Evolutionary conservation across 2,329 filamentous ascomycete genomes (phyloP), one percentile per base, ranked within the genome.

Genomic region (Tolypocladium tropicale): DNA sequence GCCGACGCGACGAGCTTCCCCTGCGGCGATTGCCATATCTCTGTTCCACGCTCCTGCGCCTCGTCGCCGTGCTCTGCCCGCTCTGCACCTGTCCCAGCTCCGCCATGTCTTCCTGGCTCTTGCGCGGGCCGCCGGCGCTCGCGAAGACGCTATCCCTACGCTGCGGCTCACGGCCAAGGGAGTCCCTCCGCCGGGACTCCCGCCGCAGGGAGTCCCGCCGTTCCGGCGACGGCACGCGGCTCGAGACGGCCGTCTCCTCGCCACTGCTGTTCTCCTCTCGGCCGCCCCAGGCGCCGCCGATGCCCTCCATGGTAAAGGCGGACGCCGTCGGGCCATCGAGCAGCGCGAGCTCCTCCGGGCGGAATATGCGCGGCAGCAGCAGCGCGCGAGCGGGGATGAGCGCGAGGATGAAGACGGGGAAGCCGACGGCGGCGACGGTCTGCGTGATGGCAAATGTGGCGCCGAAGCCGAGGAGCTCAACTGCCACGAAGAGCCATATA

Each of bases 401-500:
- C 18, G 82, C 70, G 52, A 90, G 71, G 64, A 91, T 90, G 60
- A 90, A 80, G 37, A 90, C 78, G 10, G 89, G 89, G 62, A 92
- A 93, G 0, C 89, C 89, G 12, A 93, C 88, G 2, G 89, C 89
- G 3, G 88, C 89, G 53, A 92, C 86, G 0, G 89, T 92, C 72
- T 93, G 85, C 0, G 89, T 91, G 64, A 92, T 89, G 57, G 89
- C 88, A 68, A 93, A 91, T 0, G 89, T 93, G 25, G 85, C 88
- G 3, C 78, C 88, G 63, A 92, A 91, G 0, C 83, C 87, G 48
- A 85, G 28, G 4, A 92, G 71, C 70, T 91, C 84, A 36, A 90
- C 70, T 9, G 71, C 72, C 6, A 90, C 85, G 64, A 92, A 93
- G 4, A 72, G 70, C 86, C 87, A 91, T 59, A 91, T 75, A n/a